A percentile compares a stretch with the other conserved stretches of the same genome.
phyloP scores from a whole-genome alignment of 169 alveolate species.

The Cryptosporidium sp. region DNA sequence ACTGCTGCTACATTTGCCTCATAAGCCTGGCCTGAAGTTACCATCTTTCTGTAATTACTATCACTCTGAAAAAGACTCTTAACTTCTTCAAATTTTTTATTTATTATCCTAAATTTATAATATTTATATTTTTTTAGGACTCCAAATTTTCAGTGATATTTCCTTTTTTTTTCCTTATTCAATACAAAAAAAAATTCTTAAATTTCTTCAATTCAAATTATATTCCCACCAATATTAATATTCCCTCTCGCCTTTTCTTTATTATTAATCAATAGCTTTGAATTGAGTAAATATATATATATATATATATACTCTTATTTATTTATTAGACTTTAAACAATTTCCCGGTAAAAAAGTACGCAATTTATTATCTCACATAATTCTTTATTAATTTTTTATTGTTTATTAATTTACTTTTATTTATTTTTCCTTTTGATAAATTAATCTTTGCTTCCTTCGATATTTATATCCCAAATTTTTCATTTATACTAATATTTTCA shows the following conservation, averaged over 20 bases:
- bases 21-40: slow-evolving; percentile 82
- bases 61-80: not conserved
- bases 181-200: not conserved
- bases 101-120: slow-evolving; percentile 1
- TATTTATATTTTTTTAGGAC: not conserved
- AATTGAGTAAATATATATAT: not conserved
- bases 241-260: slow-evolving; percentile 3
- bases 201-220: not conserved
- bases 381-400: not conserved
- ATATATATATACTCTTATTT: not conserved
- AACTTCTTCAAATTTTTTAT: not conserved
- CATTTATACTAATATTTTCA: not conserved
- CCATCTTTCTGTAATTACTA: slow-evolving; percentile 42
- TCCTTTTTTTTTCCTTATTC: not conserved
- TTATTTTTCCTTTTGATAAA: not conserved
- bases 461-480: not conserved
- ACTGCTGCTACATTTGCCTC: slow-evolving; percentile 91
- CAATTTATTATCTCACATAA: not conserved
- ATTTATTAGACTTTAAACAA: not conserved
- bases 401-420: not conserved
- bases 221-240: slow-evolving; percentile 1
- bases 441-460: not conserved
- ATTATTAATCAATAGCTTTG: not conserved
- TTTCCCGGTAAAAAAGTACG: slow-evolving; percentile 4
- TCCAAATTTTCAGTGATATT: not conserved